Base-by-base conservation (phyloP, 2,329 filamentous ascomycete genomes). In the Pseudogymnoascus sp. region DNA sequence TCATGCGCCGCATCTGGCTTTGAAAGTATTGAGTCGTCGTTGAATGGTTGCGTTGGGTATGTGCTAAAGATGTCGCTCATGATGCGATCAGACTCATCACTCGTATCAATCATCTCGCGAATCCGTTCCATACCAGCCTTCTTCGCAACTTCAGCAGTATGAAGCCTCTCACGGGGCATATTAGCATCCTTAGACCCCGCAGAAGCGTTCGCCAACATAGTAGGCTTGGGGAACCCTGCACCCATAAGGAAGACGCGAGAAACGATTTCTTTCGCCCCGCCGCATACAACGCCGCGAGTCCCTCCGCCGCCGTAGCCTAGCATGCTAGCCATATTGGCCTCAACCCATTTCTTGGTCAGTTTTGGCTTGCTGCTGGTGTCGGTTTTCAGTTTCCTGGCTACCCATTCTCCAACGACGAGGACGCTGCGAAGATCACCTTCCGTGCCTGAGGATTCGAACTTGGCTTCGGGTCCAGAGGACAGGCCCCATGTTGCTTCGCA, bases 401-500 rank as follows among this genome's bases (percentile, higher is more conserved):
- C 89, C 91, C 91, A 95, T 74, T 96, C 90, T 42, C 88, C 88
- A 3, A 93, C 89, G 0, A 96, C 90, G 87, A 96, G 90, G 64
- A 93, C 84, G 40, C 90, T 89, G 68, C 91, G 84, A 36, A 96
- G 83, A 71, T 96, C 91, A 31, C 87, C 87, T 68, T 88, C 83
- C n/a, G 82, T 83, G 67, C 83, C 84, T 68, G 90, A 88, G 18
- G 87, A 84, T 0, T 88, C 87, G 40, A 84, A 84, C 59, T 83
- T 86, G 21, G 83, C 84, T 67, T 92, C 88, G 63, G 88, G 83
- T n/a, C 87, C 86, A 65, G 82, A 87, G 14, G 82, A 85, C 73
- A 93, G 88, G 8, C 90, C 90, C 89, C 90, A 95, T 0, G 89
- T 88, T 7, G 89, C 85, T 75, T 96, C 91, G 67, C 91, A 95